These are phyloP conservation scores for Alternaria postmessia DNA, from an alignment of 2,329 filamentous ascomycete genomes.

Conservation along the genomic window DNA sequence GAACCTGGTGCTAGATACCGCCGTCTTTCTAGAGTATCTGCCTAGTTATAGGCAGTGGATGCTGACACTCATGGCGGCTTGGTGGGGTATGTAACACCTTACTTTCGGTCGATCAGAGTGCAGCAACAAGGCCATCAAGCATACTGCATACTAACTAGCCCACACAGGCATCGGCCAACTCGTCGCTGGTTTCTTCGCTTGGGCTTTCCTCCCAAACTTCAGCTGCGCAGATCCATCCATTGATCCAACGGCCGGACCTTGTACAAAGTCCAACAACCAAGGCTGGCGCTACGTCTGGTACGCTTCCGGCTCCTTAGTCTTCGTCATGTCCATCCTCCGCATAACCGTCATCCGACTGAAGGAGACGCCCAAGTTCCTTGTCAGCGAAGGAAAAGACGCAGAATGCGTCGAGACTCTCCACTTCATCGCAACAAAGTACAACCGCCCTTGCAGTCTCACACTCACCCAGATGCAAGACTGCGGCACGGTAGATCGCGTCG, in stretches of 20 bases:
- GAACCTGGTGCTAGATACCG: slow-evolving; percentile 70
- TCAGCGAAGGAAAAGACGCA: slow-evolving; percentile 62
- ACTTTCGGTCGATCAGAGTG: background rate
- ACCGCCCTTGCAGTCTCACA: slow-evolving; percentile 61
- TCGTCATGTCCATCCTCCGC: slow-evolving; percentile 62
- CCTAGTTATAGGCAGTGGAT: slow-evolving; percentile 70
- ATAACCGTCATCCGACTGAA: slow-evolving; percentile 62
- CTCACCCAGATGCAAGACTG: slow-evolving; percentile 59
- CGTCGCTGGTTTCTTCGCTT: slow-evolving; percentile 62
- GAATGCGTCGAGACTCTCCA: slow-evolving; percentile 61
- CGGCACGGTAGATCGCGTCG: slow-evolving; percentile 44
- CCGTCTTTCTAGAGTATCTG: slow-evolving; percentile 66
- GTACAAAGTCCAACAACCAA: slow-evolving; percentile 61
- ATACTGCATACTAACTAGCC: background rate
- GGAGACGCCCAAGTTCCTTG: slow-evolving; percentile 66
- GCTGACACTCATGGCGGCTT: slow-evolving; percentile 67
- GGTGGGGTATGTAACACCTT: slow-evolving; percentile 55
- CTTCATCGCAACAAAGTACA: slow-evolving; percentile 61
- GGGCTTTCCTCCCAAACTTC: slow-evolving; percentile 62
- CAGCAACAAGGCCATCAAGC: too few relatives aligned
- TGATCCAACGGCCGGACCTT: slow-evolving; percentile 53
- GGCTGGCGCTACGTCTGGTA: slow-evolving; percentile 68
- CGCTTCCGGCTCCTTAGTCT: slow-evolving; percentile 61
- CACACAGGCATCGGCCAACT: slow-evolving; percentile 58
- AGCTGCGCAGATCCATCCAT: slow-evolving; percentile 53